A percentile compares a stretch with the other conserved stretches of the same genome.
Conservation (phyloP, 2,329 filamentous ascomycete genomes). For the Ploettnerulaceae sp. region DNA sequence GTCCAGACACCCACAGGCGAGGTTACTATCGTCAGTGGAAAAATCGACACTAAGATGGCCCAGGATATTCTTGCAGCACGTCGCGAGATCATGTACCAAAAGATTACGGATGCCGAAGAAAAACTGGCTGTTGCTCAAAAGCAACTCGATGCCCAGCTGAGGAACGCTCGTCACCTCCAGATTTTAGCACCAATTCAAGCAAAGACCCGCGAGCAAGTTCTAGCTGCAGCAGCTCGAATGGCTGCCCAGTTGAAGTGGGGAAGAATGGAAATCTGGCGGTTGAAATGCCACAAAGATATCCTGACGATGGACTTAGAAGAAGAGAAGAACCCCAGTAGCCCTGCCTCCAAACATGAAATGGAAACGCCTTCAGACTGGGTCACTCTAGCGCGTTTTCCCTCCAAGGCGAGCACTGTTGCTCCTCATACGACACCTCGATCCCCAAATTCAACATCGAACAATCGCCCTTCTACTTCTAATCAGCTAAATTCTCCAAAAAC, state of each 20-base stretch:
- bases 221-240: conserved; percentile 76
- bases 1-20: conserved; percentile 70
- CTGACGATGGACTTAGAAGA: conserved; percentile 80
- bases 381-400: conserved; percentile 33
- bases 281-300: conserved; percentile 87
- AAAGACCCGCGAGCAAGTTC: conserved; percentile 83
- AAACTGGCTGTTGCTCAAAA: conserved; percentile 69
- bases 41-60: conserved; percentile 75
- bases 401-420: conserved; percentile 35
- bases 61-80: conserved; percentile 81
- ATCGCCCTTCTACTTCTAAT: conserved; percentile 33
- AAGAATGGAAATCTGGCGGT: conserved; percentile 88
- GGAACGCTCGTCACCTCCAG: conserved; percentile 86
- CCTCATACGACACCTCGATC: conserved; percentile 38
- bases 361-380: conserved; percentile 30
- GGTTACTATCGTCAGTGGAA: conserved; percentile 66
- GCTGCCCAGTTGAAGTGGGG: conserved; percentile 89
- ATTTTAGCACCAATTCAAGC: conserved; percentile 85
- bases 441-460: conserved; percentile 32
- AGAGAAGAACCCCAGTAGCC: conserved; percentile 43
- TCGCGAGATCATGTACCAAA: conserved; percentile 74
- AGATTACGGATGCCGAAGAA: conserved; percentile 78
- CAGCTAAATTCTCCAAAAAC: conserved; percentile 34
- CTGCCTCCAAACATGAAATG: conserved; percentile 12
- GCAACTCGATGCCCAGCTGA: conserved; percentile 74